phyloP scores from a whole-genome alignment of 176 grass and related monocot species.

The Phragmites australis region DNA sequence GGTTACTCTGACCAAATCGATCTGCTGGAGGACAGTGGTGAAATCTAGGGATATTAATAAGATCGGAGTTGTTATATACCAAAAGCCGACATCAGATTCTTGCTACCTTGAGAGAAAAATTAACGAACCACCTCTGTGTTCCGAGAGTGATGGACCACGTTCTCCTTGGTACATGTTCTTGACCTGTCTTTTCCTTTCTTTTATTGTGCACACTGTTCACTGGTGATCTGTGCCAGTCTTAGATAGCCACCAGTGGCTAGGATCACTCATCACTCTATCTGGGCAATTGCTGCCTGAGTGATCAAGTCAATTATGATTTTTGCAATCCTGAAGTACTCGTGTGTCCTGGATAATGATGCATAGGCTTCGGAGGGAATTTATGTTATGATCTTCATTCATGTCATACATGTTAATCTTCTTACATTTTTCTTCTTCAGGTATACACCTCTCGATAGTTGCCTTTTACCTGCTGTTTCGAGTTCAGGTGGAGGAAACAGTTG shows the following conservation, averaged over 20 bases:
- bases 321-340: neutral
- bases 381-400: slow-evolving; percentile 14
- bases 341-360: slow-evolving; percentile 1
- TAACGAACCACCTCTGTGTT: slow-evolving; percentile 56
- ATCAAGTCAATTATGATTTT: slow-evolving; percentile 2
- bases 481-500: slow-evolving; percentile 53
- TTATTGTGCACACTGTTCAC: slow-evolving; percentile 2
- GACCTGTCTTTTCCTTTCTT: slow-evolving; percentile 6
- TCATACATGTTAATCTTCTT: slow-evolving; percentile 25
- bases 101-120: slow-evolving; percentile 65
- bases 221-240: slow-evolving; percentile 14
- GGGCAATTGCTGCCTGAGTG: slow-evolving; percentile 8
- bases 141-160: slow-evolving; percentile 38
- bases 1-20: slow-evolving; percentile 76
- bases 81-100: slow-evolving; percentile 74
- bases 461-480: slow-evolving; percentile 47
- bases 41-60: slow-evolving; percentile 60
- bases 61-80: slow-evolving; percentile 94
- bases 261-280: slow-evolving; percentile 25
- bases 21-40: slow-evolving; percentile 83
- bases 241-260: neutral
- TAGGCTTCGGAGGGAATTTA: neutral
- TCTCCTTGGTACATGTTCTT: slow-evolving; percentile 63
- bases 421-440: slow-evolving; percentile 55
- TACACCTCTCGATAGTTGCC: slow-evolving; percentile 70